Base-by-base conservation (phyloP, 129 eudicot genomes). In the Smallanthus sonchifolius region DNA sequence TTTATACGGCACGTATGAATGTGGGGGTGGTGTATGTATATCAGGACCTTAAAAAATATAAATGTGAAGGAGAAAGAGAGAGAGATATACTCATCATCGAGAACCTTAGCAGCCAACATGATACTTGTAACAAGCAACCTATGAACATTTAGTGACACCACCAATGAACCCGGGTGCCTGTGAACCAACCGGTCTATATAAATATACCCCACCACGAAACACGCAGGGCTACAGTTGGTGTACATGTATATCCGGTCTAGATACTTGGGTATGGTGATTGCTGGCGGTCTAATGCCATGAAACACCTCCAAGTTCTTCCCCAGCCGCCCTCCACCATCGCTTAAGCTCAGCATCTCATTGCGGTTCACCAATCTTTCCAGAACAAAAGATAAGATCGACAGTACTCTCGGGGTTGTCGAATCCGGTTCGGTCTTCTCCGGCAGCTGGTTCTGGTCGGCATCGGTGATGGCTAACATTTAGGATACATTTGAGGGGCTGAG, bases 61-160 rank as follows among this genome's bases (percentile, higher is more conserved):
- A 60, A 3, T 9, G 24, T 28, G 6, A 59, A 30, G 8, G 20
- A 60, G 9, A 32, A 42, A 60, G 4, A 60, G 5, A 65, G 0
- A 38, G 39, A 7, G 49, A 78, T 85, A 77, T 83, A 93, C 98
- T 79, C 96, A 69, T 93, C 98, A 78, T 93, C 97, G 40, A 93
- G 87, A 83, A 90, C 66, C 86, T 93, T 93, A 70, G 98, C 91
- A 60, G 98, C 98, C 61, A 93, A 78, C 98, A 93, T 84, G 54
- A 90, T 88, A 77, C 89, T 79, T 3, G 97, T 93, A 57, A 93
- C 90, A n/a, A 93, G 81, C 86, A 93, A 60, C 51, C 98, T 81
- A 81, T 93, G 98, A 76, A 93, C 92, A 83, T 93, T 93, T 74
- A 93, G 82, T 3, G 92, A 80, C 15, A 86, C 89, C 70, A 93